These are phyloP conservation scores for Trypanosoma theileri DNA, from an alignment of 208 protist genomes.

Conservation along the genomic window DNA sequence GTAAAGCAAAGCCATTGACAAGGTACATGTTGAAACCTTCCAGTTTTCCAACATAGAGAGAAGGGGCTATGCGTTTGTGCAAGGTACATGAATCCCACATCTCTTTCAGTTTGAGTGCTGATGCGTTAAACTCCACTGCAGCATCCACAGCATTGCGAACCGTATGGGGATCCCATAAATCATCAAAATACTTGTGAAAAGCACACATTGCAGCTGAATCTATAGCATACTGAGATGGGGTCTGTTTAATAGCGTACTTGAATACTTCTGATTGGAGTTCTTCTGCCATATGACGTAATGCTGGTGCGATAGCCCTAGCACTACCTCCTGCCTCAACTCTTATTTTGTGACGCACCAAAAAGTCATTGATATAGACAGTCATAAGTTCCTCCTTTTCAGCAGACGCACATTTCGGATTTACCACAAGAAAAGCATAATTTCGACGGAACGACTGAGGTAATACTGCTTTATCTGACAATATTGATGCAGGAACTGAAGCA, in stretches of 20 bases:
- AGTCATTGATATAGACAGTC: constrained; percentile 19
- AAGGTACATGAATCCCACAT: constrained; percentile 36
- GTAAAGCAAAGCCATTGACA: constrained; percentile 59
- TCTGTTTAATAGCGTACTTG: constrained; percentile 44
- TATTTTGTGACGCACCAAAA: constrained; percentile 37
- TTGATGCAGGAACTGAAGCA: neutral
- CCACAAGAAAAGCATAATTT: constrained; percentile 43
- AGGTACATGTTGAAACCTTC: constrained; percentile 29
- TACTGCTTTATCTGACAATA: neutral
- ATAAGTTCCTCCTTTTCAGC: constrained; percentile 6
- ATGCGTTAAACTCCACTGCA: constrained; percentile 36
- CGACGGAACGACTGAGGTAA: neutral
- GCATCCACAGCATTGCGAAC: constrained; percentile 38
- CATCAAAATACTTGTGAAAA: constrained; percentile 30
- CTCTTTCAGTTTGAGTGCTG: constrained; percentile 27
- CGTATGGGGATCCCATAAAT: constrained; percentile 21
- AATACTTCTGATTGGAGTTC: constrained; percentile 43
- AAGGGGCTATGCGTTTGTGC: constrained; percentile 31
- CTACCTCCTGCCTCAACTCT: constrained; percentile 24
- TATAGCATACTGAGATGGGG: constrained; percentile 35
- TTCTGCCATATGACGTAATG: constrained; percentile 32
- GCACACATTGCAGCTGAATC: constrained; percentile 12
- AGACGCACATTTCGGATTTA: constrained; percentile 31
- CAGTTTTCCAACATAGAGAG: constrained; percentile 48
- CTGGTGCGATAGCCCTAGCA: constrained; percentile 25